Conservation (phyloP, 73 alveolate genomes). For the Paramecium biaurelia region DNA sequence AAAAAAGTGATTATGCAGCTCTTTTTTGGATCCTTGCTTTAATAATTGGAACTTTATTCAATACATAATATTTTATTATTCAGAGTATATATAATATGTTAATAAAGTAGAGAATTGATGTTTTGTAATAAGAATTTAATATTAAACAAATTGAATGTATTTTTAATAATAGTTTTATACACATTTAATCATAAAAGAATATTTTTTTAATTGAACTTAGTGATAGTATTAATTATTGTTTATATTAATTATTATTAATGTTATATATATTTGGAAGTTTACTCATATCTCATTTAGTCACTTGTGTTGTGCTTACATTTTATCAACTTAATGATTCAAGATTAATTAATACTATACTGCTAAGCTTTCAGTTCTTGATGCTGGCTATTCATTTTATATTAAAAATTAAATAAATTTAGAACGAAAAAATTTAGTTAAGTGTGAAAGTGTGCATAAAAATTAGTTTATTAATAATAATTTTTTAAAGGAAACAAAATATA, state of each 20-base stretch:
- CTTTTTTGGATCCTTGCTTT: too few relatives aligned
- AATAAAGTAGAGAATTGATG: not conserved
- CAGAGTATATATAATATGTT: too few relatives aligned
- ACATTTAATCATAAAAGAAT: not conserved
- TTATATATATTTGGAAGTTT: slow-evolving; percentile 32
- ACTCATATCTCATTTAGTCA: not conserved
- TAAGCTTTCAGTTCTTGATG: not conserved
- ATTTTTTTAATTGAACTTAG: not conserved
- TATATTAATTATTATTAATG: not conserved
- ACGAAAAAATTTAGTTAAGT: not conserved
- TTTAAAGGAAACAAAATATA: not conserved
- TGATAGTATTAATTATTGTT: not conserved
- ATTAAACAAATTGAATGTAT: not conserved
- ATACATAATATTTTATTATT: too few relatives aligned
- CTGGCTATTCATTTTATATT: not conserved
- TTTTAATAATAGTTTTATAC: not conserved
- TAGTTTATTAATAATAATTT: not conserved
- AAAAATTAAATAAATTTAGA: not conserved
- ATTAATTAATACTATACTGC: not conserved
- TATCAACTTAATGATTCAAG: not conserved
- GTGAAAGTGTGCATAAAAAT: not conserved
- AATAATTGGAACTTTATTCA: too few relatives aligned
- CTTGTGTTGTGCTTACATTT: not conserved
- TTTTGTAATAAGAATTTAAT: not conserved
- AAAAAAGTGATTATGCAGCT: too few relatives aligned